Percentiles rank a stretch among this genome's conserved stretches.
Evolutionary conservation across 345 rosid genomes (phyloP).

Genomic region (Syzygium oleosum): DNA sequence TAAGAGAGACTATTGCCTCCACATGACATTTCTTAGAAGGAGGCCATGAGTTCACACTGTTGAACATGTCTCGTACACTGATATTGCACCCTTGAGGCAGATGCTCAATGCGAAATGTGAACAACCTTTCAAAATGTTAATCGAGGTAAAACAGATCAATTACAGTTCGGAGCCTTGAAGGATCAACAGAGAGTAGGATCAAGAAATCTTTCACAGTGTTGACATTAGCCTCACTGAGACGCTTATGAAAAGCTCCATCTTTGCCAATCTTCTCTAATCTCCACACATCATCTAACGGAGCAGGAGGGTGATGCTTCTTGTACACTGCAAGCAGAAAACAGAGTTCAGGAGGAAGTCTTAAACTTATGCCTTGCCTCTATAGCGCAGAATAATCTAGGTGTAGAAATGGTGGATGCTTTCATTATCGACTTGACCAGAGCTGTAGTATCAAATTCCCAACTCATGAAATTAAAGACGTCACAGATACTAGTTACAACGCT

Average conservation of each 20-base stretch:
- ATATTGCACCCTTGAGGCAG: background rate
- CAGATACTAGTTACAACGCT: background rate
- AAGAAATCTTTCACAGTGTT: constrained; percentile 72
- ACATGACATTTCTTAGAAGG: background rate
- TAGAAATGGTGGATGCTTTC: background rate
- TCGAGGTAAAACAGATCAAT: constrained; percentile 13
- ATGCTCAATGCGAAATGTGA: background rate
- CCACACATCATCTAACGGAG: constrained; percentile 77
- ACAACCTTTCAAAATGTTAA: background rate
- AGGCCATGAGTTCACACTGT: background rate
- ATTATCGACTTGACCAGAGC: background rate
- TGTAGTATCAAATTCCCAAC: background rate
- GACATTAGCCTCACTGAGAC: constrained; percentile 56
- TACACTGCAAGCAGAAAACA: constrained; percentile 54
- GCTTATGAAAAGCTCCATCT: constrained; percentile 96
- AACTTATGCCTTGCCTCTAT: background rate
- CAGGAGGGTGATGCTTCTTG: constrained; percentile 91
- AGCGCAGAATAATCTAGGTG: background rate
- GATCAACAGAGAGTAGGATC: constrained; percentile 50
- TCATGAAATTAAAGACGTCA: background rate
- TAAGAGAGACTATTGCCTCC: background rate
- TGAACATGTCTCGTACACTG: background rate
- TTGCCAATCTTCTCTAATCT: constrained; percentile 97
- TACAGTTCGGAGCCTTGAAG: constrained; percentile 75
- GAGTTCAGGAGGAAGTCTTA: background rate